Percentiles rank a stretch among this genome's conserved stretches.
Conservation (phyloP, 768 basidiomycete species). For the Tylopilus rubrobrunneus region DNA sequence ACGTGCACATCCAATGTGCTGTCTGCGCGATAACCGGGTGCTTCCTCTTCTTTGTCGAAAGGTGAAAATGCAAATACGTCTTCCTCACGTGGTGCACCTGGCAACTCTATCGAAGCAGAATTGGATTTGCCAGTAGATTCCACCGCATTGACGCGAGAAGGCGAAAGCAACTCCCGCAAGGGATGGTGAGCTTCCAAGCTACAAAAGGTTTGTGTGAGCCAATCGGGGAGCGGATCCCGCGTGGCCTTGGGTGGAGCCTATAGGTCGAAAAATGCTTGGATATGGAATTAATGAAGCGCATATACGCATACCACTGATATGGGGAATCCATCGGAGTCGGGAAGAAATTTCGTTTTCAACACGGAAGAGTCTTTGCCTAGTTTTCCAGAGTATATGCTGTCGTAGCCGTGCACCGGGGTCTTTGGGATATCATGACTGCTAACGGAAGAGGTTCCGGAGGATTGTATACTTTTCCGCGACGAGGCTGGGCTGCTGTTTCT, state of each 20-base stretch:
- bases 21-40: background rate
- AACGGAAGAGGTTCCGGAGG: constrained; percentile 43
- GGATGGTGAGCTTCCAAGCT: constrained; percentile 38
- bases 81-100: constrained; percentile 11
- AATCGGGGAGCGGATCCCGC: constrained; percentile 43
- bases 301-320: constrained; percentile 28
- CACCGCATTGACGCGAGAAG: constrained; percentile 7
- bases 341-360: constrained; percentile 36
- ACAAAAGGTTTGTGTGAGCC: constrained; percentile 53
- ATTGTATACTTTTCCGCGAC: constrained; percentile 33
- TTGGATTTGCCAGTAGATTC: background rate
- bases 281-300: constrained; percentile 19
- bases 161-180: constrained; percentile 30
- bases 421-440: constrained; percentile 39
- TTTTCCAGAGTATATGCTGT: constrained; percentile 28
- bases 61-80: constrained; percentile 29
- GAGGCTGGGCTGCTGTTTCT: constrained; percentile 15
- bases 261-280: constrained; percentile 6
- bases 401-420: constrained; percentile 42
- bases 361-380: constrained; percentile 41
- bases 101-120: constrained; percentile 2
- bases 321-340: constrained; percentile 4
- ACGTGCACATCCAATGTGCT: background rate
- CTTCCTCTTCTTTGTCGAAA: constrained; percentile 12
- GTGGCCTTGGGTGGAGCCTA: constrained; percentile 19